Conservation (phyloP, 2,329 filamentous ascomycete species). For the Mycosphaerella arachidis region DNA sequence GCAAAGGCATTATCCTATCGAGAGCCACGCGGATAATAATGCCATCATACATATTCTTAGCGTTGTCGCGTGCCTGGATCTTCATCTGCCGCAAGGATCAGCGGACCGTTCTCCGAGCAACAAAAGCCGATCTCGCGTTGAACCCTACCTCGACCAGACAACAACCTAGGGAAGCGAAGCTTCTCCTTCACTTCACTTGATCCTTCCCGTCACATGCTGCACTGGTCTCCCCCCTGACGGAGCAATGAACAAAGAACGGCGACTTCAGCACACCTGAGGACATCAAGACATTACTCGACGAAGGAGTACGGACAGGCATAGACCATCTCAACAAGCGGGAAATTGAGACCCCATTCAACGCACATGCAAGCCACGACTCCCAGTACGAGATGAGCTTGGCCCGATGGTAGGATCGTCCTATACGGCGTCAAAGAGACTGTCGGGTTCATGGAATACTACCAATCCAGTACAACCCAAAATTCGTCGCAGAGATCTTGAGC, state of each 20-base stretch:
- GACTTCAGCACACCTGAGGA: background rate
- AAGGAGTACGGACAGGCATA: background rate
- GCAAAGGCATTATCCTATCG: conserved; percentile 3
- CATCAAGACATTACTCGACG: background rate
- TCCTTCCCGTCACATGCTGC: background rate
- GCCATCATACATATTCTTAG: conserved; percentile 14
- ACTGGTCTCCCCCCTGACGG: background rate
- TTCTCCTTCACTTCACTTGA: background rate
- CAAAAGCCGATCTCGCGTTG: background rate
- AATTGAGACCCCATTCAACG: background rate
- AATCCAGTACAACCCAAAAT: background rate
- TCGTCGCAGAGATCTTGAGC: background rate
- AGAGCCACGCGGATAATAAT: background rate
- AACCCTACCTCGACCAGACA: background rate
- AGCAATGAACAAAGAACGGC: background rate
- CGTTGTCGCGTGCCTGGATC: conserved; percentile 1
- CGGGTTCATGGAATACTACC: background rate
- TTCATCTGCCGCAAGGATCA: background rate
- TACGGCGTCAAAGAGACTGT: background rate
- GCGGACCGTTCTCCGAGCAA: background rate
- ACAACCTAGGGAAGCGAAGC: background rate
- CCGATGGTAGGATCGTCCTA: background rate
- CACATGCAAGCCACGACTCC: background rate
- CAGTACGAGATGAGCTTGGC: background rate
- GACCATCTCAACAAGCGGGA: background rate